Base-by-base conservation (phyloP, 345 rosid genomes). In the Boechera divaricarpa region DNA sequence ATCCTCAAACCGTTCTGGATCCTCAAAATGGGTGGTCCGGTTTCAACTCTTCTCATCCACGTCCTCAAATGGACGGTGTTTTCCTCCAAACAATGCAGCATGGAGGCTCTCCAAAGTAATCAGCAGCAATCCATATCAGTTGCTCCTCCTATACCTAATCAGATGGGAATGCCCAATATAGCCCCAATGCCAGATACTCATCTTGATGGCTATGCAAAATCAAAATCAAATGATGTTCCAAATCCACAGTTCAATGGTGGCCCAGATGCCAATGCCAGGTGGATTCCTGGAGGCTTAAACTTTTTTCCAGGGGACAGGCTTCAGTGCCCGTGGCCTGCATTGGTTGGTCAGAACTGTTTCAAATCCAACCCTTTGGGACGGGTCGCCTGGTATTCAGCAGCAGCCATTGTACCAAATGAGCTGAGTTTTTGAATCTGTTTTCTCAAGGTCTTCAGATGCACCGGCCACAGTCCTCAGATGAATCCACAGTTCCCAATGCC, bases 191-290 rank as follows among this genome's bases (percentile, higher is more conserved):
- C 82, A 74, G 75, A n/a, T 79, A 7, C 82, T n/a, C n/a, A n/a
- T n/a, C n/a, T n/a, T 74, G 2, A 56, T 67, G 77, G 77, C 65
- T 10, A 76, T 81, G 81, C 79, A 65, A 29, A 76, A 74, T 67
- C 84, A 80, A 61, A 86, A 75, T 66, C 74, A 69, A 8, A 72
- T 85, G 82, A 86, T 80, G 66, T 80, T 81, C 62, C 88, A 81
- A 80, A n/a, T n/a, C 93, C 81, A 68, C 93, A 78, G 67, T 85
- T 87, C 73, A 80, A 79, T 75, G 82, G 82, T 74, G 77, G 69
- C 33, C 33, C 86, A 85, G 82, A 75, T 72, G 69, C 10, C 83
- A 29, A 75, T 74, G 77, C 86, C 90, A 29, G 78, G 85, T 67
- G 91, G 87, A 21, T n/a, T n/a, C 92, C 84, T 28, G 58, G 86